phyloP scores from a whole-genome alignment of 768 basidiomycete genomes.

The Russula lepida region DNA sequence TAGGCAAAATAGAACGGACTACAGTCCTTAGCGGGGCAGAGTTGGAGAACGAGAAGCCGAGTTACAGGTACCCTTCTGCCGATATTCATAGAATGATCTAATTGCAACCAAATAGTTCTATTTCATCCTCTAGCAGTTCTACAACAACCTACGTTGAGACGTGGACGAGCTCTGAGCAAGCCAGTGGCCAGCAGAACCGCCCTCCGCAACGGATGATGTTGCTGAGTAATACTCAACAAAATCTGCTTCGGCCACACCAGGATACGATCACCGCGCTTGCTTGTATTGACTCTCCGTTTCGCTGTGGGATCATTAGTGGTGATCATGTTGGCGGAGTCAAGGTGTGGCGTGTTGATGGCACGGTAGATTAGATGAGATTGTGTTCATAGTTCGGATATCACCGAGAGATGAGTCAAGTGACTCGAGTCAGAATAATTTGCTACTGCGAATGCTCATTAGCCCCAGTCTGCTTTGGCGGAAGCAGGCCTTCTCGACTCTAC shows the following conservation, averaged over 20 bases:
- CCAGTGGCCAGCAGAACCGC: constrained; percentile 48
- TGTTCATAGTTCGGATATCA: not conserved
- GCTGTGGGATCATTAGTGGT: constrained; percentile 86
- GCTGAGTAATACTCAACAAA: constrained; percentile 77
- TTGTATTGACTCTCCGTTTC: constrained; percentile 87
- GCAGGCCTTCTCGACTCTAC: constrained; percentile 21
- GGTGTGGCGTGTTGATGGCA: constrained; percentile 70
- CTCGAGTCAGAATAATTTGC: not conserved
- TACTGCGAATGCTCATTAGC: constrained; percentile 10
- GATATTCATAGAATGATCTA: not conserved
- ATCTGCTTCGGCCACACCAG: constrained; percentile 78
- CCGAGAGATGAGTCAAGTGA: not conserved
- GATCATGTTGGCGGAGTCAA: constrained; percentile 87
- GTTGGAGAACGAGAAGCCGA: constrained; percentile 63
- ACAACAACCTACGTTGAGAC: constrained; percentile 54
- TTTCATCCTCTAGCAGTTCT: constrained; percentile 34
- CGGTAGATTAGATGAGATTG: constrained; percentile 19
- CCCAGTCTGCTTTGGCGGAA: constrained; percentile 9
- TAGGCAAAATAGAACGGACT: constrained; percentile 63
- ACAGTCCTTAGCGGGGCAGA: constrained; percentile 73
- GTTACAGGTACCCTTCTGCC: constrained; percentile 53
- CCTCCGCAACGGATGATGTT: constrained; percentile 69
- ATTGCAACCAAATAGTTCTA: constrained; percentile 24
- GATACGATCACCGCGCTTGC: constrained; percentile 82
- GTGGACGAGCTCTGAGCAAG: constrained; percentile 41